Percentiles rank a stretch among this genome's conserved stretches.
These are phyloP conservation scores for Globisporangium okanoganense DNA, from an alignment of 352 stramenopile species.

Conservation along the genomic window DNA sequence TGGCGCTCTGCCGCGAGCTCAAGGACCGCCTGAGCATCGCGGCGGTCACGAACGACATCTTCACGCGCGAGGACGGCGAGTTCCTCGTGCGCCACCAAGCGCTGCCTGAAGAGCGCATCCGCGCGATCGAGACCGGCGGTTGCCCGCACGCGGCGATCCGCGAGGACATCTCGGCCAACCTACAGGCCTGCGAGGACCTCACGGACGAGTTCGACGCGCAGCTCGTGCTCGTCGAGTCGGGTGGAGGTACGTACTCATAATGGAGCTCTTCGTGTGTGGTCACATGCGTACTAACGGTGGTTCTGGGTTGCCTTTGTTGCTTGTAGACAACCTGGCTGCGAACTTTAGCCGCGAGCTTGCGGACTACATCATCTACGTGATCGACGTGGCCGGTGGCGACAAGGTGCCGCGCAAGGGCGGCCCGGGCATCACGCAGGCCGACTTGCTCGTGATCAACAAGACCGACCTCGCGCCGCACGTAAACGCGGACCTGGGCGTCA, in stretches of 20 bases:
- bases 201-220: constrained; percentile 86
- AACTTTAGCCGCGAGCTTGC: constrained; percentile 97
- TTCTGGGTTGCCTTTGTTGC: neutral
- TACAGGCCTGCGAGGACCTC: constrained; percentile 94
- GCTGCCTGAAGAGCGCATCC: constrained; percentile 89
- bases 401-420: constrained; percentile 98
- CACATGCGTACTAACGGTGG: neutral
- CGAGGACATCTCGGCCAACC: constrained; percentile 97
- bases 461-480: constrained; percentile 97
- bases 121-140: constrained; percentile 96
- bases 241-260: constrained; percentile 44
- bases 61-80: constrained; percentile 98
- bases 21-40: constrained; percentile 79
- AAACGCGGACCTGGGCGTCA: constrained; percentile 92
- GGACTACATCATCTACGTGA: constrained; percentile 99
- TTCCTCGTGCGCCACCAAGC: constrained; percentile 95
- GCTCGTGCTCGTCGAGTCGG: constrained; percentile 89
- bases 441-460: constrained; percentile 99
- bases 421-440: constrained; percentile 96
- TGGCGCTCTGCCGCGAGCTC: constrained; percentile 89
- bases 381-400: constrained; percentile 97
- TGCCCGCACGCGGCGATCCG: constrained; percentile 97
- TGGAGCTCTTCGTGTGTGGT: neutral
- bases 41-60: constrained; percentile 99
- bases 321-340: constrained; percentile 94